Evolutionary conservation across 2,329 filamentous ascomycete genomes (phyloP).

Genomic region (Bipolaris victoriae): DNA sequence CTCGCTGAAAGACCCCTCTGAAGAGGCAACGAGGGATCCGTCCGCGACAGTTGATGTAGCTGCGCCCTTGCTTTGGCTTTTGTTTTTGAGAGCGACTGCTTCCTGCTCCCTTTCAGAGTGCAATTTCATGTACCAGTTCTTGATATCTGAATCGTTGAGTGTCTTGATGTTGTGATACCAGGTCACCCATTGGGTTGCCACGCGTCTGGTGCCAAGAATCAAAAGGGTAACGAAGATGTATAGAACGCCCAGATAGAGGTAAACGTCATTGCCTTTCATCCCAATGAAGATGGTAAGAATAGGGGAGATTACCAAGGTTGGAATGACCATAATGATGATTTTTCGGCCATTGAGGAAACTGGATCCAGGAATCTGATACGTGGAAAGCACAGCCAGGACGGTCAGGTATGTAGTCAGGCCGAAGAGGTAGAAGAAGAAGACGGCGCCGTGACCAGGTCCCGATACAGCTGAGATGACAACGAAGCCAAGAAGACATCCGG

Average conservation of each 20-base stretch:
- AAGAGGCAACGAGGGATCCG: constrained; percentile 39
- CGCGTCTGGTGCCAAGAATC: constrained; percentile 59
- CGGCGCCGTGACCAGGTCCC: constrained; percentile 55
- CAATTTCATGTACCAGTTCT: constrained; percentile 56
- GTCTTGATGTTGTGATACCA: constrained; percentile 61
- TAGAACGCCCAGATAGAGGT: constrained; percentile 62
- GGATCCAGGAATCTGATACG: constrained; percentile 59
- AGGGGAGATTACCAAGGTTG: constrained; percentile 63
- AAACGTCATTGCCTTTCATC: constrained; percentile 58
- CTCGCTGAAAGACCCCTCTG: constrained; percentile 33
- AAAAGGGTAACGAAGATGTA: constrained; percentile 61
- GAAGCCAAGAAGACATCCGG: constrained; percentile 59
- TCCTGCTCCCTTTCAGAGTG: constrained; percentile 24
- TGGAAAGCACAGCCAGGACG: constrained; percentile 57
- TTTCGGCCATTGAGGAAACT: constrained; percentile 63
- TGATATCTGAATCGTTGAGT: constrained; percentile 58
- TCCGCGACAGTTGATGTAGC: constrained; percentile 34
- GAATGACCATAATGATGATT: constrained; percentile 62
- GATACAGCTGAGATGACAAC: constrained; percentile 57
- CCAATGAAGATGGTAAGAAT: constrained; percentile 61
- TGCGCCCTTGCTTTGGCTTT: constrained; percentile 25
- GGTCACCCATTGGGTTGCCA: constrained; percentile 64
- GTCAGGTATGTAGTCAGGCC: constrained; percentile 65
- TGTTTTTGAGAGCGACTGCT: not conserved
- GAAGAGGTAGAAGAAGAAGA: constrained; percentile 66